Evolutionary conservation across 345 rosid species (phyloP), one percentile per base, ranked within the genome.

Genomic region (Pelargonium nanum): DNA sequence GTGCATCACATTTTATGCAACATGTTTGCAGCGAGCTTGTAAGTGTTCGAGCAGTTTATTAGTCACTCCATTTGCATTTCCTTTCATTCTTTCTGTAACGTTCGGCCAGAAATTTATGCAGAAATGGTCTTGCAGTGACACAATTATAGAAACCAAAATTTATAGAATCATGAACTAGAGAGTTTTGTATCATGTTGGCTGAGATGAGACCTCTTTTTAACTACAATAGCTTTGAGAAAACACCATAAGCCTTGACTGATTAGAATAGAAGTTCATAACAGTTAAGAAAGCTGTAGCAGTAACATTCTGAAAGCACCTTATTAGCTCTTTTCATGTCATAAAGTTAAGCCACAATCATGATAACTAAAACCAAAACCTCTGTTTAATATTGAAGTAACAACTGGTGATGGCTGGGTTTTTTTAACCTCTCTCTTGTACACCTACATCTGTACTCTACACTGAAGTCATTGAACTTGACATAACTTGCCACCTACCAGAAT

Each of bases 61-160:
- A 44, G 22, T 59, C 50, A 58, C 44, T 10, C 50, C 61, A 58
- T 30, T 8, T 34, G 51, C 23, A 59, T 12, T 59, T 34, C 19
- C 24, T 30, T 32, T 50, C 22, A 30, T 34, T 32, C 59, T n/a
- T n/a, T n/a, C n/a, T n/a, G n/a, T n/a, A n/a, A n/a, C n/a, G n/a
- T n/a, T n/a, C n/a, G n/a, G n/a, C n/a, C n/a, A n/a, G n/a, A n/a
- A n/a, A n/a, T n/a, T n/a, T n/a, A n/a, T n/a, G n/a, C 34, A 24
- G 13, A 17, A 34, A 56, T 25, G 59, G 26, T 24, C 59, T 22
- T 25, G 26, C 19, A 56, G 20, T 17, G 58, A 20, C 17, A 25
- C 24, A 56, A 34, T 34, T 24, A 56, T 24, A 56, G 59, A 22
- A 25, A 34, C 30, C 59, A 25, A 19, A 56, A 19, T 34, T 6